phyloP scores from a whole-genome alignment of 768 basidiomycete species.

The Psilocybe cyanescens region DNA sequence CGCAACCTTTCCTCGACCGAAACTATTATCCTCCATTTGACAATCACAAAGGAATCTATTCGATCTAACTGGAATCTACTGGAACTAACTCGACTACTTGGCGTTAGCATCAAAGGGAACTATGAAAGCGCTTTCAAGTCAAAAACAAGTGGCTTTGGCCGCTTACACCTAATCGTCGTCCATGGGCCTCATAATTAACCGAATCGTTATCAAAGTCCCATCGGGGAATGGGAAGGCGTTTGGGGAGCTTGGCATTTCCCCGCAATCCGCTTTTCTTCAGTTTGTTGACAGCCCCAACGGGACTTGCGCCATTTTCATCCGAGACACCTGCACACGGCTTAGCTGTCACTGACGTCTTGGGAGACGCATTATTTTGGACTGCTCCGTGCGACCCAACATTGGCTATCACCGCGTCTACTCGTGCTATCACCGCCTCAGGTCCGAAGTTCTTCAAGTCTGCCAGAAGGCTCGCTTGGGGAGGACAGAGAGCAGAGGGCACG shows the following conservation, averaged over 20 bases:
- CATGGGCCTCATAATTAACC: background rate
- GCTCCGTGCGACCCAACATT: conserved; percentile 16
- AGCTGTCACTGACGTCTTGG: conserved; percentile 10
- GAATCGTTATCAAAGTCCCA: conserved; percentile 23
- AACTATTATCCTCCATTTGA: background rate
- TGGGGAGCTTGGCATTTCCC: conserved; percentile 26
- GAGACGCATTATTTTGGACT: conserved; percentile 20
- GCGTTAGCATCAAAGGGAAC: background rate
- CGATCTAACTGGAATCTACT: background rate
- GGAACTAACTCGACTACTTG: too few relatives aligned
- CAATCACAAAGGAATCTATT: background rate
- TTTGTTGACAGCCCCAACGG: conserved; percentile 10
- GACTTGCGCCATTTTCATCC: conserved; percentile 14
- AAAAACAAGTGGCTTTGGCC: background rate
- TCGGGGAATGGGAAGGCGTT: conserved; percentile 28
- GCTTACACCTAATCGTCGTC: background rate
- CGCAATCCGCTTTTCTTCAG: conserved; percentile 24
- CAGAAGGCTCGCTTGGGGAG: conserved; percentile 1
- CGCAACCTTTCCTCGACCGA: background rate
- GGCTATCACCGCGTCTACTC: background rate
- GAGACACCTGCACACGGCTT: conserved; percentile 10
- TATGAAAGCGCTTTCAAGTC: background rate
- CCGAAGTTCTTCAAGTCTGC: conserved; percentile 18
- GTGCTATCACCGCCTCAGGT: conserved; percentile 17
- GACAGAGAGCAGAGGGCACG: background rate